Evolutionary conservation across 2,329 filamentous ascomycete genomes (phyloP), one percentile per base, ranked within the genome.

Genomic region (Monosporascus sp.): DNA sequence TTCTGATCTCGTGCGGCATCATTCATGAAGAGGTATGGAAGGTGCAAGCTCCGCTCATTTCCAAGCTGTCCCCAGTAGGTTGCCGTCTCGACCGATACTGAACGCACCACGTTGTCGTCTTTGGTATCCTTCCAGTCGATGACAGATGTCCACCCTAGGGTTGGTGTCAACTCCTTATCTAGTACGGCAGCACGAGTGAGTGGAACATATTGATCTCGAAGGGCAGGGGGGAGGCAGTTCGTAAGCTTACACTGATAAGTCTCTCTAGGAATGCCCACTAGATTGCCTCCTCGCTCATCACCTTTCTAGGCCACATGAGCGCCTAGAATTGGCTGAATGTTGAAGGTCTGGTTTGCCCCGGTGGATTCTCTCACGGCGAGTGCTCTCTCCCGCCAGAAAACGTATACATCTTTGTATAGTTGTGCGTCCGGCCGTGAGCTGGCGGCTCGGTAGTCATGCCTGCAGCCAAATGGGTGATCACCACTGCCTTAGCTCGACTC

Each of bases 1-100:
- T 59, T 58, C 57, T 69, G 63, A 7, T 57, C 57, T n/a, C 52
- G 43, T 11, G 60, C 57, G 1, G 64, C 63, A 47, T 67, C 57
- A 40, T 66, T 67, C 58, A 65, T 59, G 54, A 57, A 67, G 7
- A 54, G 18, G 7, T 26, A 53, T 2, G 41, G 17, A 0, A 54
- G 28, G 11, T 20, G 4, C 5, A 41, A 24, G 6, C 47, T 37
- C 18, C 47, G 51, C 37, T 50, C n/a, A 6, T n/a, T 7, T 1
- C 55, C 48, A 2, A 57, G 49, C 14, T 24, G 22, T 17, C 50
- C 22, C 35, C 37, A 58, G n/a, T 51, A 38, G 6, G 26, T 35
- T 8, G 51, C 51, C 0, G 57, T 59, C 14, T 54, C 55, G 26
- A 59, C 54, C 2, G 55, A 45, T 2, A 57, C 57, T 1, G 54